Conservation (phyloP, 1,139 yeast genomes). For the Debaryomyces sp. region DNA sequence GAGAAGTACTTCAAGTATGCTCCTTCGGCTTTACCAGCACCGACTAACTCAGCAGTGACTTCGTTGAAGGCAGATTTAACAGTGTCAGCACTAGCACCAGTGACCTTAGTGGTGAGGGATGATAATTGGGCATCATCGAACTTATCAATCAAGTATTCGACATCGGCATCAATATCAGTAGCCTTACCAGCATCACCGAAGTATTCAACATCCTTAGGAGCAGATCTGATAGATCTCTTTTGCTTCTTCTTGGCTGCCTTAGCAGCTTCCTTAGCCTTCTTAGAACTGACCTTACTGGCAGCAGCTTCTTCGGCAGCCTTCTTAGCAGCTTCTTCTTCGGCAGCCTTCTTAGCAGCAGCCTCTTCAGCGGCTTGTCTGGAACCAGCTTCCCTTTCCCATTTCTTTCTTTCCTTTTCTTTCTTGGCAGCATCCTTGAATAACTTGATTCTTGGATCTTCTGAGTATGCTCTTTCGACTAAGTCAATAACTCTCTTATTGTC, state of each 20-base stretch:
- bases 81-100: conserved; percentile 52
- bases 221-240: conserved; percentile 85
- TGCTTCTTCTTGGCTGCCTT: conserved; percentile 97
- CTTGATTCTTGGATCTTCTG: conserved; percentile 94
- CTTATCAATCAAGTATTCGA: conserved; percentile 75
- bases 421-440: conserved; percentile 91
- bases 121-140: conserved; percentile 77
- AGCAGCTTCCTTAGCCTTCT: conserved; percentile 97
- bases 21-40: conserved; percentile 34
- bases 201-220: conserved; percentile 83
- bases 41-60: conserved; percentile 45
- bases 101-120: conserved; percentile 65
- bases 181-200: conserved; percentile 77
- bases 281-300: conserved; percentile 64
- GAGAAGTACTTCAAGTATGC: conserved; percentile 40
- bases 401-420: conserved; percentile 91
- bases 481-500: conserved; percentile 90
- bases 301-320: conserved; percentile 80
- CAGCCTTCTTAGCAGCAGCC: conserved; percentile 79
- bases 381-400: conserved; percentile 99
- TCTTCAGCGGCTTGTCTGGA: conserved; percentile 94
- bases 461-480: conserved; percentile 82
- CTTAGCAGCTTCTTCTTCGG: conserved; percentile 75
- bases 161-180: conserved; percentile 72
- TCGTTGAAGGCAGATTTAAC: conserved; percentile 56